phyloP scores from a whole-genome alignment of 2,329 filamentous ascomycete species.

The Aureobasidium namibiae region DNA sequence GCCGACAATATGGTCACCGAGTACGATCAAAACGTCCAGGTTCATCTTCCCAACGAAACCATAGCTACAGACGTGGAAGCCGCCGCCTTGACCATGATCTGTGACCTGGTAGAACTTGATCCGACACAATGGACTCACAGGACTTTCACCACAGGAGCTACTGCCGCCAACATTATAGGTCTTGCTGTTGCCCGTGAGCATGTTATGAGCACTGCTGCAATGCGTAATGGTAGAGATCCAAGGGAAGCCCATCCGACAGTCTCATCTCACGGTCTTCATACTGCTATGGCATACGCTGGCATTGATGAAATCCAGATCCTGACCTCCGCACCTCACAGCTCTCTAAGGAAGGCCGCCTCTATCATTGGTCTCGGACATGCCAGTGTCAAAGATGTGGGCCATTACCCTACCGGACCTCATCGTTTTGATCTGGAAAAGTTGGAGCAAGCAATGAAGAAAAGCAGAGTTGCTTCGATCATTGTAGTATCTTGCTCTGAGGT shows the following conservation, averaged over 20 bases:
- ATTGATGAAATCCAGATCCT: conserved; percentile 65
- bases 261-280: conserved; percentile 61
- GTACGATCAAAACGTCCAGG: conserved; percentile 75
- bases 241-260: conserved; percentile 30
- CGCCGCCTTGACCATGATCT: conserved; percentile 59
- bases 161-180: conserved; percentile 57
- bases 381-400: conserved; percentile 55
- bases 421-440: conserved; percentile 60
- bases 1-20: conserved; percentile 78
- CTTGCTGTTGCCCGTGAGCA: conserved; percentile 64
- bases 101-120: conserved; percentile 56
- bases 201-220: conserved; percentile 42
- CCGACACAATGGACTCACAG: conserved; percentile 56
- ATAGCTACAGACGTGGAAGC: conserved; percentile 71
- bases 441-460: conserved; percentile 49
- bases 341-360: conserved; percentile 72
- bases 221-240: conserved; percentile 16
- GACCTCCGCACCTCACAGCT: conserved; percentile 77
- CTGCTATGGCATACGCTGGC: conserved; percentile 56
- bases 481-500: conserved; percentile 81
- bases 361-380: conserved; percentile 69
- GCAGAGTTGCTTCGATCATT: conserved; percentile 59
- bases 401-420: conserved; percentile 50
- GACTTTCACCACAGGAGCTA: conserved; percentile 71
- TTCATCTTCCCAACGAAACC: conserved; percentile 70